phyloP scores from a whole-genome alignment of 805 yeast species.

The Brettanomyces bruxellensis region DNA sequence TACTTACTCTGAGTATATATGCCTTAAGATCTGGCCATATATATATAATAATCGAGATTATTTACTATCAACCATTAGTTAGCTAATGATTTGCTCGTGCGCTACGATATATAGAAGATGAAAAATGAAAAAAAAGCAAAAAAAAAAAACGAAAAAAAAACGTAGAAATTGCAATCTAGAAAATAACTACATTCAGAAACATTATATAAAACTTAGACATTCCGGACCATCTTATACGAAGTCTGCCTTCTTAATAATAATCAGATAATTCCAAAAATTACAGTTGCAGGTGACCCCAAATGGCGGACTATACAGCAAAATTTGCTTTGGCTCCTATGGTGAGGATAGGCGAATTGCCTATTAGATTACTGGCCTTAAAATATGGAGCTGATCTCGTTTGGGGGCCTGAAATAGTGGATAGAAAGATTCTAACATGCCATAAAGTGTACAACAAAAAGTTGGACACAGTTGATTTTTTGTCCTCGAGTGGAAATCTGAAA shows the following conservation, averaged over 20 bases:
- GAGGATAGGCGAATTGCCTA: conserved; percentile 89
- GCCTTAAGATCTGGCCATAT: too few species aligned
- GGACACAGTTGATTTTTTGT: conserved; percentile 53
- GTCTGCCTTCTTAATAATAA: too few species aligned
- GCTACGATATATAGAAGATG: too few species aligned
- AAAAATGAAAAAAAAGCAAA: not conserved
- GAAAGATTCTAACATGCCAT: conserved; percentile 63
- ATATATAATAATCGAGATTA: too few species aligned
- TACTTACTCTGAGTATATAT: too few species aligned
- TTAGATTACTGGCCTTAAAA: conserved; percentile 66
- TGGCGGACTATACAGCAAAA: conserved; percentile 69
- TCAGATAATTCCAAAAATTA: too few species aligned
- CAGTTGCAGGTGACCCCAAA: conserved; percentile 9
- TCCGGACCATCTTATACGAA: too few species aligned
- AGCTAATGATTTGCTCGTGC: too few species aligned
- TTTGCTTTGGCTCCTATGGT: conserved; percentile 95
- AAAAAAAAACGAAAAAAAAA: not conserved
- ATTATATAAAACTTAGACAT: not conserved
- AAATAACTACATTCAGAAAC: not conserved
- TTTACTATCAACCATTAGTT: too few species aligned
- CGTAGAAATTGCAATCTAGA: not conserved
- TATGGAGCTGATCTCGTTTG: conserved; percentile 94
- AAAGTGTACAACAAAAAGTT: conserved; percentile 49
- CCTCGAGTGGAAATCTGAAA: conserved; percentile 30
- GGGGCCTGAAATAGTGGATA: conserved; percentile 93